A percentile compares a stretch with the other conserved stretches of the same genome.
These are phyloP conservation scores for Arxiozyma bovina DNA, from an alignment of 1,139 yeast genomes.

Conservation along the genomic window DNA sequence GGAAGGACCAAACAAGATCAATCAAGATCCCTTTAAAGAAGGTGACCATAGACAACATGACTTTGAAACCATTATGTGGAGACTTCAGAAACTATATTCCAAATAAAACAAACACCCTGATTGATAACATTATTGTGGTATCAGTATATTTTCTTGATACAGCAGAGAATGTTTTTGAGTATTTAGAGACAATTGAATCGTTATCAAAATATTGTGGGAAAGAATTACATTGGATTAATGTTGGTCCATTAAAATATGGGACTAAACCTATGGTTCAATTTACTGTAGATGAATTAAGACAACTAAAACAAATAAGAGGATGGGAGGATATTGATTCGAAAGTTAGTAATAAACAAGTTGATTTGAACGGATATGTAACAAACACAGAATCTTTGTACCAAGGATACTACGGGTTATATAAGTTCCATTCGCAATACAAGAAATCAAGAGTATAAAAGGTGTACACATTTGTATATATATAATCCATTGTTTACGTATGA, in stretches of 20 bases:
- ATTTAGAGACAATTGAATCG: conserved; percentile 51
- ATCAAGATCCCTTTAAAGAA: conserved; percentile 33
- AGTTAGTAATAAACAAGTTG: conserved; percentile 12
- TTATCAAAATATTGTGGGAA: conserved; percentile 36
- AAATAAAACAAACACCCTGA: conserved; percentile 9
- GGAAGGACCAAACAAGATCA: conserved; percentile 46
- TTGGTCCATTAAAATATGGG: conserved; percentile 85
- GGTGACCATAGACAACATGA: conserved; percentile 35
- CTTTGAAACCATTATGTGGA: conserved; percentile 45
- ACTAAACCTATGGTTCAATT: conserved; percentile 75
- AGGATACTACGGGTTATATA: conserved; percentile 60
- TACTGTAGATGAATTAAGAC: conserved; percentile 51
- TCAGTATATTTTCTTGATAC: conserved; percentile 79
- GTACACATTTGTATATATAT: background rate
- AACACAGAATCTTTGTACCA: conserved; percentile 63
- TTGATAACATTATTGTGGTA: conserved; percentile 49
- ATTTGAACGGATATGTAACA: conserved; percentile 48
- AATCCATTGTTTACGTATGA: too few relatives aligned
- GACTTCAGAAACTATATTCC: conserved; percentile 53
- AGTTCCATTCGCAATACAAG: conserved; percentile 31
- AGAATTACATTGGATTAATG: conserved; percentile 65
- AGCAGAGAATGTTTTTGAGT: conserved; percentile 71
- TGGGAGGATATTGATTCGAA: conserved; percentile 44
- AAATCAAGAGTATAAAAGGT: conserved; percentile 1
- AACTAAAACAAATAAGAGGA: conserved; percentile 46